Conservation (phyloP, 2,329 filamentous ascomycete species). For the Calonectria montana region DNA sequence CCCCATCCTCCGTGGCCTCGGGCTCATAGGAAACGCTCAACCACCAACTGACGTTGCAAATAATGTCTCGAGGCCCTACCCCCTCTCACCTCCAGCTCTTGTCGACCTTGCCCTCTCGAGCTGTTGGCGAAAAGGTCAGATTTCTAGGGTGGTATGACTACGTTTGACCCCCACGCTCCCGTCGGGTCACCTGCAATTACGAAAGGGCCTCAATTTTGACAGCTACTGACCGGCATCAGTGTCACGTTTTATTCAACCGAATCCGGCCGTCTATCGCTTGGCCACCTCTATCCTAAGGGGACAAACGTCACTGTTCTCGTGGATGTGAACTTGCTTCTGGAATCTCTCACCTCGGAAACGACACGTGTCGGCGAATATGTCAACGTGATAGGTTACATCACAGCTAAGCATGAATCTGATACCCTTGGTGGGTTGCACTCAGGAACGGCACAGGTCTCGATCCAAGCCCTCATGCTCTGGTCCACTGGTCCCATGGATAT, state of each 20-base stretch:
- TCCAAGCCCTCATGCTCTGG: slow-evolving; percentile 86
- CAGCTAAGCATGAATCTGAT: slow-evolving; percentile 36
- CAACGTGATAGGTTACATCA: slow-evolving; percentile 87
- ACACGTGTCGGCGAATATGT: slow-evolving; percentile 85
- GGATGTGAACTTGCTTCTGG: slow-evolving; percentile 78
- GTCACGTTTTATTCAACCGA: slow-evolving; percentile 62
- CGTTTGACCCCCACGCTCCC: slow-evolving; percentile 1
- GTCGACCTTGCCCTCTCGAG: slow-evolving; percentile 64
- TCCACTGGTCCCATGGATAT: slow-evolving; percentile 78
- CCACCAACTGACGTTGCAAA: slow-evolving; percentile 9
- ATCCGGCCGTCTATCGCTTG: slow-evolving; percentile 73
- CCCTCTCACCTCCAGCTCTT: slow-evolving; percentile 76
- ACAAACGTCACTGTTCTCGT: slow-evolving; percentile 67
- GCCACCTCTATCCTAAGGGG: slow-evolving; percentile 71
- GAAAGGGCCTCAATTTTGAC: slow-evolving; percentile 38
- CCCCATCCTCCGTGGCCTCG: slow-evolving; percentile 20
- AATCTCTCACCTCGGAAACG: slow-evolving; percentile 70
- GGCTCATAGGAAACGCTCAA: background rate
- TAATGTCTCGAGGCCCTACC: slow-evolving; percentile 69
- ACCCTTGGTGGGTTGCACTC: slow-evolving; percentile 18
- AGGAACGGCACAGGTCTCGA: slow-evolving; percentile 47
- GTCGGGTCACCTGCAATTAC: background rate
- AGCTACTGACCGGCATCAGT: slow-evolving; percentile 49
- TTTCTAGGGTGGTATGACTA: slow-evolving; percentile 87
- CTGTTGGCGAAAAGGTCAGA: slow-evolving; percentile 81